Evolutionary conservation across 2,329 filamentous ascomycete species (phyloP), one percentile per base, ranked within the genome.

Genomic region (Dendrostoma leiphaemia): DNA sequence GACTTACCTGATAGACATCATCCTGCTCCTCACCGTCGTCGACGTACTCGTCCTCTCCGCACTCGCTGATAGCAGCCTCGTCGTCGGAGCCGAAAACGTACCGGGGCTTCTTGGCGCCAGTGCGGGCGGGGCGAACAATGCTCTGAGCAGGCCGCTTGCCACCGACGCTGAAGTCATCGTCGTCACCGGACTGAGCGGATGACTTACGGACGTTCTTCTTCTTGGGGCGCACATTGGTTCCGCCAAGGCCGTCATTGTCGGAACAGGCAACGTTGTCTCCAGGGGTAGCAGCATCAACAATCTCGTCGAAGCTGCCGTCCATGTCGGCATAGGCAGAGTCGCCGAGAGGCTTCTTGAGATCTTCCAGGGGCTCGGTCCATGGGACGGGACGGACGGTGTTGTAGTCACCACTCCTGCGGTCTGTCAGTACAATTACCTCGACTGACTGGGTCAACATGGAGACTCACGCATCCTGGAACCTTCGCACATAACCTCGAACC

Each of bases 401-500:
- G 1, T 59, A 56, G 48, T 70, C 64, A 6, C 61, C 62, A 5
- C 44, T 9, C 4, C 28, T 41, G 35, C n/a, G 35, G 31, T 4
- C 32, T 6, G 12, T 47, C 28, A 47, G 44, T 29, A 26, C 8
- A 17, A 35, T 17, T n/a, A 13, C 28, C 3, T 12, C 15, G 10
- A 19, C 4, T 6, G 10, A n/a, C 31, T 2, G 3, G 19, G 19
- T 23, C 19, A 10, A 6, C 13, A 7, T 12, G 35, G 7, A 12
- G 29, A 48, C 51, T n/a, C 29, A 53, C 51, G 61, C 60, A 0
- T 65, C 53, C 4, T 59, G 53, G 24, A 66, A 54, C 6, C 58
- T 43, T 15, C 71, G 67, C 48, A 72, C 60, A 28, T 62, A 67
- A 1, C 72, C 71, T 4, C 72, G 66, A 40, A 74, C 59, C 9